Evolutionary conservation across 2,329 filamentous ascomycete genomes (phyloP).

Genomic region (Trichocomaceae sp.): DNA sequence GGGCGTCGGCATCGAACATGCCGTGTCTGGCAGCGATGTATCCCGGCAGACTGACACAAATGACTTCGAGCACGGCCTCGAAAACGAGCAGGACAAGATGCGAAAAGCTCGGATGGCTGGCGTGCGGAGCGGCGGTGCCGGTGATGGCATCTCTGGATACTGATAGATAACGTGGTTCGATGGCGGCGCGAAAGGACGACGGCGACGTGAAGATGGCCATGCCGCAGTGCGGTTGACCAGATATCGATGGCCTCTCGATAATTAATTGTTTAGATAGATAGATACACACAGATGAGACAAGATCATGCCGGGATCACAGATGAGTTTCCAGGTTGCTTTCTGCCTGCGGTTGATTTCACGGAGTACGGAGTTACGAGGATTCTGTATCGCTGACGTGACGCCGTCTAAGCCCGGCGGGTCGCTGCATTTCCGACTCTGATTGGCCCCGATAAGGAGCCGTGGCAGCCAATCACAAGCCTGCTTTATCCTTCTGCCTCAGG

Average conservation of each 20-base stretch:
- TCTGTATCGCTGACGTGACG: conserved; percentile 4
- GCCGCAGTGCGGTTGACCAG: background rate
- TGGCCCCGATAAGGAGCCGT: background rate
- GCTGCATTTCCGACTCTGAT: background rate
- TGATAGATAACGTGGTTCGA: conserved; percentile 13
- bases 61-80: conserved; percentile 88
- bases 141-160: conserved; percentile 12
- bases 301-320: too few relatives aligned
- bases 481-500: background rate
- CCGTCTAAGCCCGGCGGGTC: background rate
- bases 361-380: too few relatives aligned
- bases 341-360: background rate
- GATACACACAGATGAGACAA: background rate
- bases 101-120: conserved; percentile 44
- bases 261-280: background rate
- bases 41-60: conserved; percentile 88
- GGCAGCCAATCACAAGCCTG: background rate
- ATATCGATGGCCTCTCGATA: background rate
- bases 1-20: conserved; percentile 90
- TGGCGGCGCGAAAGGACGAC: conserved; percentile 32
- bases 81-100: conserved; percentile 78
- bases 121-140: conserved; percentile 22
- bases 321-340: background rate
- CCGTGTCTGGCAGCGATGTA: conserved; percentile 86
- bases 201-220: conserved; percentile 41